Evolutionary conservation across 352 stramenopile species (phyloP).

Genomic region (Phytophthora colocasiae): DNA sequence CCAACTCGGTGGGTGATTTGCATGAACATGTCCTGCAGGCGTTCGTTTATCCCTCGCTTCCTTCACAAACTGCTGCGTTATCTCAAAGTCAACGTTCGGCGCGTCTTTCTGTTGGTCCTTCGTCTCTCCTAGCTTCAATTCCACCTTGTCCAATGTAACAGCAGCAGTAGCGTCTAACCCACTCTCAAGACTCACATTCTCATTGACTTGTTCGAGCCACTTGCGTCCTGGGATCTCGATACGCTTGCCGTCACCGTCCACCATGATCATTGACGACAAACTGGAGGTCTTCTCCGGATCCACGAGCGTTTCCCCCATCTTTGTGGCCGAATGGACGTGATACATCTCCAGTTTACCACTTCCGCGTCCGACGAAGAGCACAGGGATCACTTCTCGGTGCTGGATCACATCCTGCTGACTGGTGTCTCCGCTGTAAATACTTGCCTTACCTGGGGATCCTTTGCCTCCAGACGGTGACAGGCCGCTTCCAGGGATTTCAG

Average conservation of each 20-base stretch:
- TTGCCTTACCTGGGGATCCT: constrained; percentile 14
- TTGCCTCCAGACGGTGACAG: constrained; percentile 15
- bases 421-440: not conserved
- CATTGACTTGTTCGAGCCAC: constrained; percentile 37
- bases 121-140: constrained; percentile 5
- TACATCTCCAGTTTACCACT: constrained; percentile 80
- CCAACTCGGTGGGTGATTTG: constrained; percentile 22
- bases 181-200: not conserved
- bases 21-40: constrained; percentile 25
- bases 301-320: constrained; percentile 70
- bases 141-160: constrained; percentile 16
- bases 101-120: constrained; percentile 5
- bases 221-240: constrained; percentile 50
- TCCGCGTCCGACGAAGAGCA: constrained; percentile 75
- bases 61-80: constrained; percentile 41
- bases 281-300: constrained; percentile 47
- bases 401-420: constrained; percentile 36
- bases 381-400: constrained; percentile 60
- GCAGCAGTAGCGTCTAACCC: not conserved
- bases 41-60: constrained; percentile 21
- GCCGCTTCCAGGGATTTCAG: constrained; percentile 53
- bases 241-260: constrained; percentile 53
- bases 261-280: constrained; percentile 72
- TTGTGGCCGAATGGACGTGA: constrained; percentile 68
- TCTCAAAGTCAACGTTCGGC: constrained; percentile 31